Percentiles rank a stretch among this genome's conserved stretches.
Conservation (phyloP, 371 early-diverging fungal genomes). For the Astathelohania contejeani region DNA sequence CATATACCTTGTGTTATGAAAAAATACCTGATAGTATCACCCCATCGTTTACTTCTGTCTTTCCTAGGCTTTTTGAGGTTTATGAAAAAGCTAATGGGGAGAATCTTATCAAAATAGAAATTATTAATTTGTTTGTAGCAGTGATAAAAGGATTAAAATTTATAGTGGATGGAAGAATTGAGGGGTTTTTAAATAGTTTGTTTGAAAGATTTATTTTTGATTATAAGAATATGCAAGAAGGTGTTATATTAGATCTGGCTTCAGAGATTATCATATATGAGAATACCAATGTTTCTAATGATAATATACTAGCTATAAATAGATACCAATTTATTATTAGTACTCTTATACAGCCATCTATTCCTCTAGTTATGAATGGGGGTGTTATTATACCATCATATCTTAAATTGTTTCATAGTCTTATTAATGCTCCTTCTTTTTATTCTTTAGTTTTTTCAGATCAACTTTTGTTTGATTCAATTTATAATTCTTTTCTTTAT, state of each 20-base stretch:
- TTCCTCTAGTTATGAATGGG: slow-evolving; percentile 22
- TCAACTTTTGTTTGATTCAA: slow-evolving; percentile 2
- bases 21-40: slow-evolving; percentile 19
- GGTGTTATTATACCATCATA: slow-evolving; percentile 21
- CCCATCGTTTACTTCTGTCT: slow-evolving; percentile 5
- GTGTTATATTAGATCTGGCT: slow-evolving; percentile 15
- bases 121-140: neutral
- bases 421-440: slow-evolving; percentile 6
- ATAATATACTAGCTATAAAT: too few relatives aligned
- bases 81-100: slow-evolving; percentile 4
- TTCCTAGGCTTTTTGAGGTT: slow-evolving; percentile 16
- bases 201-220: slow-evolving; percentile 32
- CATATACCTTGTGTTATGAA: slow-evolving; percentile 25
- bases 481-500: slow-evolving; percentile 24
- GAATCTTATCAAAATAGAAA: neutral
- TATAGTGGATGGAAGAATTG: slow-evolving; percentile 8
- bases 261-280: slow-evolving; percentile 18
- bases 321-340: slow-evolving; percentile 35
- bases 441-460: neutral
- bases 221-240: slow-evolving; percentile 23
- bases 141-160: slow-evolving; percentile 6
- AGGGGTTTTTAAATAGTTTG: slow-evolving; percentile 23
- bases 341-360: slow-evolving; percentile 25
- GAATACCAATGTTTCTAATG: slow-evolving; percentile 9
- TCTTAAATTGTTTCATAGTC: slow-evolving; percentile 15